These are phyloP conservation scores for Monascus purpureus DNA, from an alignment of 495 filamentous ascomycete genomes.

Conservation along the genomic window DNA sequence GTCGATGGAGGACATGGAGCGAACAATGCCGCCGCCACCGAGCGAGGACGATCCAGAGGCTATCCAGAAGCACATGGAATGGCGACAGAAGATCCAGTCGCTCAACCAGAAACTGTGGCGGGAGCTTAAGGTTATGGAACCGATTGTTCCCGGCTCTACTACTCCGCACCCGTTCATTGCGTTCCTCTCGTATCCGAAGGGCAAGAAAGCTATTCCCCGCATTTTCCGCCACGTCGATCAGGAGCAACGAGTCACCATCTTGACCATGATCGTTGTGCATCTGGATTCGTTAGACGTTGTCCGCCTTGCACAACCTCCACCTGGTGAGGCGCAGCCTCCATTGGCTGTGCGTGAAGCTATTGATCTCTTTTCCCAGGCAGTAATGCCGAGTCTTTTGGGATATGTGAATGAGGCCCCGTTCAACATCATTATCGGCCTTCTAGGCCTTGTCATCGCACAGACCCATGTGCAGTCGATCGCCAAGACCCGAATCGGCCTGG, in stretches of 20 bases:
- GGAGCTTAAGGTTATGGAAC: conserved; percentile 78
- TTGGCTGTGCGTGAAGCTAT: conserved; percentile 71
- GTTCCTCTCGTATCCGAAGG: conserved; percentile 86
- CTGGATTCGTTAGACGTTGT: conserved; percentile 87
- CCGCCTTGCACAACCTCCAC: conserved; percentile 53
- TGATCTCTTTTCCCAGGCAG: conserved; percentile 71
- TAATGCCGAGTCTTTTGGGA: conserved; percentile 78
- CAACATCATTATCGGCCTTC: conserved; percentile 74
- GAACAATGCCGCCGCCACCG: conserved; percentile 61
- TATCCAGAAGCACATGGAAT: conserved; percentile 53
- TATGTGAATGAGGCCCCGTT: conserved; percentile 86
- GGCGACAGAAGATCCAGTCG: conserved; percentile 51
- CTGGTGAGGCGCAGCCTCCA: conserved; percentile 54
- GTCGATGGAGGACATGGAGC: conserved; percentile 85
- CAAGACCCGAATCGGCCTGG: conserved; percentile 71
- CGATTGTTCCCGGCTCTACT: conserved; percentile 58
- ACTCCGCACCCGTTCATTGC: conserved; percentile 89
- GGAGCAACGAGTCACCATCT: conserved; percentile 82
- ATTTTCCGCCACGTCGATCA: conserved; percentile 87
- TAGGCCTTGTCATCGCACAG: conserved; percentile 70
- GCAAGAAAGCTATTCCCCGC: conserved; percentile 87
- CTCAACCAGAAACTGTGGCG: conserved; percentile 76
- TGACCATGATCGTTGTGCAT: conserved; percentile 93
- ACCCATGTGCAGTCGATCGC: conserved; percentile 66
- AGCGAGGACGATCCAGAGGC: conserved; percentile 49